phyloP scores from a whole-genome alignment of 1,284 basidiomycete genomes.

The Vanrija sp. region DNA sequence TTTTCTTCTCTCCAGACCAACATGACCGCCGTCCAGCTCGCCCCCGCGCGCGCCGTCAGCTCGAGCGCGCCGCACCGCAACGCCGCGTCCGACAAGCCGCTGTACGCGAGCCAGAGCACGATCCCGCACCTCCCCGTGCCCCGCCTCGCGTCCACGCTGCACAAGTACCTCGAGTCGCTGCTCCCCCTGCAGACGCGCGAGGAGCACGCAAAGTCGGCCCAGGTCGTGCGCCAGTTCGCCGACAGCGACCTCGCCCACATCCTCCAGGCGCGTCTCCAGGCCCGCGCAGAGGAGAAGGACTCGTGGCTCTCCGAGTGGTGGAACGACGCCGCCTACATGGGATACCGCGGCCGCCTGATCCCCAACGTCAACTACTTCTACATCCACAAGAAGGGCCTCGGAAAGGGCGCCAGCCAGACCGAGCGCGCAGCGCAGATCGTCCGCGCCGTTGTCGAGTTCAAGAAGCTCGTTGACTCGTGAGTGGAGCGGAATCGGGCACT shows the following conservation, averaged over 20 bases:
- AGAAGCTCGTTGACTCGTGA: constrained; percentile 73
- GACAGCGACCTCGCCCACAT: constrained; percentile 64
- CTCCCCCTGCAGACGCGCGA: constrained; percentile 66
- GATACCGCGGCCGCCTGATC: constrained; percentile 69
- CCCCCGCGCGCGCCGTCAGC: constrained; percentile 9
- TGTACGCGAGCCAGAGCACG: constrained; percentile 74
- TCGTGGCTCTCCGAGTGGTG: constrained; percentile 98
- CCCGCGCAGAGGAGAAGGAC: constrained; percentile 59
- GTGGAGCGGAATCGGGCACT: constrained; percentile 26
- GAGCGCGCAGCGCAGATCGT: constrained; percentile 72
- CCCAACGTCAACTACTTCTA: constrained; percentile 96
- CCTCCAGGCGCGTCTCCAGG: constrained; percentile 76
- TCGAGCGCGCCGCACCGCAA: constrained; percentile 4
- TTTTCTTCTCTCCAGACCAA: not conserved
- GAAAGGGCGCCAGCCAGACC: constrained; percentile 56
- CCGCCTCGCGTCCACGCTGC: constrained; percentile 68
- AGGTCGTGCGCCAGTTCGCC: constrained; percentile 66
- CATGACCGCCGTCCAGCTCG: constrained; percentile 1
- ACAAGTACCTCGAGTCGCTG: constrained; percentile 81
- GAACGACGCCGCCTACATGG: constrained; percentile 77
- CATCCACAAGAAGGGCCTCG: constrained; percentile 70
- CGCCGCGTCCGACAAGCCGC: constrained; percentile 49
- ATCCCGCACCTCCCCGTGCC: constrained; percentile 83
- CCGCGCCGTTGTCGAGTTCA: constrained; percentile 78
- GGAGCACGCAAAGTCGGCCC: constrained; percentile 60